These are phyloP conservation scores for Talaromyces sp. DNA, from an alignment of 2,329 filamentous ascomycete genomes.

Conservation along the genomic window DNA sequence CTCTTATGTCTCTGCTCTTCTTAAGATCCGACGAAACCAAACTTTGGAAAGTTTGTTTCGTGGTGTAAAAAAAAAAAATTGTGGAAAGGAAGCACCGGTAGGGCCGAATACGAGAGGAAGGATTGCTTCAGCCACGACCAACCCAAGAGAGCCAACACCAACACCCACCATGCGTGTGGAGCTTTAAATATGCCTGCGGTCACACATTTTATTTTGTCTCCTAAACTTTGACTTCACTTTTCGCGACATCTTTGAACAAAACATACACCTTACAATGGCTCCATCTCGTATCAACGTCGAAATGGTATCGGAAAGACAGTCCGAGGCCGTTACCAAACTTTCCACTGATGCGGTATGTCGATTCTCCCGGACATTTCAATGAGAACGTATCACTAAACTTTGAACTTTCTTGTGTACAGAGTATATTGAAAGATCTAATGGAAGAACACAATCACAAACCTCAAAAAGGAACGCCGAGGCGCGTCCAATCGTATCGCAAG, in stretches of 20 bases:
- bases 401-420: neutral
- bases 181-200: neutral
- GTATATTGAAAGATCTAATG: neutral
- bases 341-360: slow-evolving; percentile 1
- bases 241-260: neutral
- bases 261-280: neutral
- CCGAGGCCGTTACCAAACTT: neutral
- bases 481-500: neutral
- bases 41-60: neutral
- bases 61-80: neutral
- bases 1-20: neutral
- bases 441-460: neutral
- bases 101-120: neutral
- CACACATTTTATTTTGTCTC: neutral
- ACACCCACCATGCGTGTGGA: neutral
- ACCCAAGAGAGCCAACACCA: neutral
- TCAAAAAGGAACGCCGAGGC: neutral
- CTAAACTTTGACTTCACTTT: neutral
- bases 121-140: neutral
- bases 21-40: neutral
- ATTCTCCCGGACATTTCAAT: too few relatives aligned
- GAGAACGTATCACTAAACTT: too few relatives aligned
- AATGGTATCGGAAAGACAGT: neutral
- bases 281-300: neutral
- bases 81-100: neutral